Base-by-base conservation (phyloP, 2,329 filamentous ascomycete species). In the Botrytis tulipae region DNA sequence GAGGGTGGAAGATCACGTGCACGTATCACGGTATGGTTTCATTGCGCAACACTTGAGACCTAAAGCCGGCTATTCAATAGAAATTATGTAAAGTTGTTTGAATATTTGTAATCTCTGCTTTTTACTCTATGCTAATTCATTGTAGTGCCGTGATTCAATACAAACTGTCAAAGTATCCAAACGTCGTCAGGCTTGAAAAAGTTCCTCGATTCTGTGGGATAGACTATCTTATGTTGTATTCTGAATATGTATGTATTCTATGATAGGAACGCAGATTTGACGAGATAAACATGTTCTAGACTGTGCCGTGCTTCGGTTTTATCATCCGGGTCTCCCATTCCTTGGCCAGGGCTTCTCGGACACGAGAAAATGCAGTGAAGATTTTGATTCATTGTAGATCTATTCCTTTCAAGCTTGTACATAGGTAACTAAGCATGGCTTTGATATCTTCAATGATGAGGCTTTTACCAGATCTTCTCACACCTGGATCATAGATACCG, bases 91-190 rank as follows among this genome's bases (percentile, higher is more conserved):
- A 57, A 1, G 29, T 57, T 57, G 3, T 18, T 29, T 29, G n/a
- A 32, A 8, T 8, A 0, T 18, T 29, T 57, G 3, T 0, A 29
- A 57, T 16, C 14, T 18, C n/a, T 3, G 7, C 14, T 18, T 8
- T 18, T 29, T 18, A 0, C 0, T 29, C n/a, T 32, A 29, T 16
- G 14, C 6, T 57, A 9, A 6, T 0, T 32, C 8, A 57, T 9
- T 57, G n/a, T 29, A 5, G 18, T 1, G 6, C 12, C 7, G 12
- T 16, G 29, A 1, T 29, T 57, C 6, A 29, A 18, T 32, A 16
- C 18, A 29, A 18, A 3, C 3, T 9, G 29, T 54, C 29, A 1
- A 57, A 16, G 14, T 57, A 57, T 57, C n/a, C 14, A 1, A 57
- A 57, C 51, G 14, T 18, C n/a, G 18, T 29, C 51, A 29, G n/a